Evolutionary conservation across 495 filamentous ascomycete species (phyloP), one percentile per base, ranked within the genome.

Genomic region (Penicillium cosmopolitanum): DNA sequence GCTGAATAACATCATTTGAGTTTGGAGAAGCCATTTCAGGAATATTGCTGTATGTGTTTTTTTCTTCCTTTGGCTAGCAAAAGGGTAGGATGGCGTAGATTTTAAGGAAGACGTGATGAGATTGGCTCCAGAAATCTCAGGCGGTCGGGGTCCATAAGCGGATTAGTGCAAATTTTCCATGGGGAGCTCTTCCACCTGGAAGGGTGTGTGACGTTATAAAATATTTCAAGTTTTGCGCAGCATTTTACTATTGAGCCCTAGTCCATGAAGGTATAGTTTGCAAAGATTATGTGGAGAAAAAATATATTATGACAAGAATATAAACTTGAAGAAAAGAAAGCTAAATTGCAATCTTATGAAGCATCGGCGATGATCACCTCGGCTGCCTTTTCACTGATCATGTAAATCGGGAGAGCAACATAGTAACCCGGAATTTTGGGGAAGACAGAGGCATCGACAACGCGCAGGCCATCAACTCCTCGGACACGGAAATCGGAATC

Each of bases 351-450:
- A n/a, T 0, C 15, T 13, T 28, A 48, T 6, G 18, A 3, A 23
- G 46, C 46, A 48, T 48, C 23, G 8, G 46, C 46, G 23, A 48
- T 48, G 33, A 88, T 86, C 21, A 85, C 84, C 50, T 84, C 85
- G 0, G 83, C 78, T 2, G 86, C 86, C 77, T 88, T 88, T 64
- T 85, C 82, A 47, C 79, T 80, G 23, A 88, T 63, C 79, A 87
- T 86, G 65, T 87, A 87, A 2, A 84, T 85, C 5, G 86, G 79
- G 42, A 83, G 67, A 21, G 76, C 77, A n/a, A 84, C 81, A 44
- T 85, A 89, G n/a, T 79, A 80, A 1, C 86, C 86, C 11, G 84
- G 84, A 48, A 84, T 84, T 60, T 73, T 71, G 4, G 85, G 84
- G 54, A 80, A 87, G 6, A 82, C 79, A 9, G 76, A 81, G 13